Conservation (phyloP, 2,329 filamentous ascomycete species). For the Fusarium humuli region DNA sequence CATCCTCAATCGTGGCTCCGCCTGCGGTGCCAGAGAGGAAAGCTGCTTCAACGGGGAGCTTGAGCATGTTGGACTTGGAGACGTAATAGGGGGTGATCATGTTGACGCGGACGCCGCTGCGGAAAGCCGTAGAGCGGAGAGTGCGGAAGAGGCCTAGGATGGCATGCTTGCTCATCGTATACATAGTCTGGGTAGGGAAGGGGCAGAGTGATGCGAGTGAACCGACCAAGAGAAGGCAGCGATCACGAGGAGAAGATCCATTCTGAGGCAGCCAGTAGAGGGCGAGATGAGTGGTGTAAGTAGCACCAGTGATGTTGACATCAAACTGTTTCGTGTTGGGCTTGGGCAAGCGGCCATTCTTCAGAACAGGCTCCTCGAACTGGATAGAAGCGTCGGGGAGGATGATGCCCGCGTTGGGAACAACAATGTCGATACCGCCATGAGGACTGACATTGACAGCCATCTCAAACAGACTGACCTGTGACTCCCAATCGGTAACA, state of each 20-base stretch:
- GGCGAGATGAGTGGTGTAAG: slow-evolving; percentile 74
- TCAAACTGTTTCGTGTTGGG: slow-evolving; percentile 67
- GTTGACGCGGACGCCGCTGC: slow-evolving; percentile 69
- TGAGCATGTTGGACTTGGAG: slow-evolving; percentile 67
- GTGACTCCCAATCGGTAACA: slow-evolving; percentile 73
- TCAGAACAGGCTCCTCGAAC: slow-evolving; percentile 61
- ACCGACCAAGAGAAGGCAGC: slow-evolving; percentile 72
- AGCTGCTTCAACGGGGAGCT: slow-evolving; percentile 58
- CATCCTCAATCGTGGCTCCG: slow-evolving; percentile 66
- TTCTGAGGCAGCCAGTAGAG: slow-evolving; percentile 57
- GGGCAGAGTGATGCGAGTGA: slow-evolving; percentile 68
- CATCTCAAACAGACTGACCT: slow-evolving; percentile 71
- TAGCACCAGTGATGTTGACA: slow-evolving; percentile 72
- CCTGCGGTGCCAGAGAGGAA: slow-evolving; percentile 66
- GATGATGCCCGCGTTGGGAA: slow-evolving; percentile 74
- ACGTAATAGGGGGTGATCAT: slow-evolving; percentile 75
- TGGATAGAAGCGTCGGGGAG: slow-evolving; percentile 43
- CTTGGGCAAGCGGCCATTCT: slow-evolving; percentile 55
- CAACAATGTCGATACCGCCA: slow-evolving; percentile 70
- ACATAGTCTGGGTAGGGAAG: slow-evolving; percentile 61
- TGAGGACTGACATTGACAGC: slow-evolving; percentile 65
- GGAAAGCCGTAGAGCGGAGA: slow-evolving; percentile 61
- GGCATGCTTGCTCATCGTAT: slow-evolving; percentile 73
- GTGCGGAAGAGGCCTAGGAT: slow-evolving; percentile 73
- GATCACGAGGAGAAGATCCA: slow-evolving; percentile 54